Evolutionary conservation across 1,284 basidiomycete species (phyloP).

Genomic region (Malassezia restricta): DNA sequence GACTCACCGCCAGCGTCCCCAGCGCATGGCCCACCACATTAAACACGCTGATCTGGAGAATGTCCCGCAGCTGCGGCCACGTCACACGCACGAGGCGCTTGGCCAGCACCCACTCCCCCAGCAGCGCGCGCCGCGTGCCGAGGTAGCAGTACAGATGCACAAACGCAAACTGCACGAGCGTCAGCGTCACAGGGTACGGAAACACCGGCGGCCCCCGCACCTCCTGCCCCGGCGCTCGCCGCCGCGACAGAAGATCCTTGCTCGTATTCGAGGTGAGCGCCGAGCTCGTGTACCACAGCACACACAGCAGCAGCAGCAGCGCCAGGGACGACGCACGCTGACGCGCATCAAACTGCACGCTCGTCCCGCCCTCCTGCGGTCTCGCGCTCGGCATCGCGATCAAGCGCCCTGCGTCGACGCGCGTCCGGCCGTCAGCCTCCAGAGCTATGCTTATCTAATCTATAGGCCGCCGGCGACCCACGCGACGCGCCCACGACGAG

Average conservation of each 20-base stretch:
- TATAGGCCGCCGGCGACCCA: neutral
- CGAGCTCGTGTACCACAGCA: conserved; percentile 52
- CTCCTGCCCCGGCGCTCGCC: neutral
- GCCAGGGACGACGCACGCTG: conserved; percentile 13
- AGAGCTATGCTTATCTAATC: neutral
- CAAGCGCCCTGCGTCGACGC: neutral
- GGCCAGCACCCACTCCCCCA: conserved; percentile 22
- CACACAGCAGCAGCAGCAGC: conserved; percentile 28
- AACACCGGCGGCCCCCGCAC: conserved; percentile 52
- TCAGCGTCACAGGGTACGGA: conserved; percentile 76
- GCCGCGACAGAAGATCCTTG: conserved; percentile 60
- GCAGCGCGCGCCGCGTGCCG: conserved; percentile 22
- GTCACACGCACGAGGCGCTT: conserved; percentile 53
- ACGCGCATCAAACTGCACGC: neutral
- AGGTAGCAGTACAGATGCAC: conserved; percentile 73
- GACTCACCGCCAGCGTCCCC: conserved; percentile 85
- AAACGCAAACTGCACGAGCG: conserved; percentile 94
- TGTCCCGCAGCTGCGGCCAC: conserved; percentile 60
- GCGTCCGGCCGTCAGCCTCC: neutral
- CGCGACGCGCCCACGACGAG: neutral
- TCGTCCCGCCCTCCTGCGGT: neutral
- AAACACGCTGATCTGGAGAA: conserved; percentile 84
- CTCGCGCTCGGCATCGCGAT: no score
- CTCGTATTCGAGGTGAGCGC: conserved; percentile 79
- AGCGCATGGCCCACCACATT: conserved; percentile 90